These are phyloP conservation scores for Venturia asperata DNA, from an alignment of 2,329 filamentous ascomycete species.

Conservation along the genomic window DNA sequence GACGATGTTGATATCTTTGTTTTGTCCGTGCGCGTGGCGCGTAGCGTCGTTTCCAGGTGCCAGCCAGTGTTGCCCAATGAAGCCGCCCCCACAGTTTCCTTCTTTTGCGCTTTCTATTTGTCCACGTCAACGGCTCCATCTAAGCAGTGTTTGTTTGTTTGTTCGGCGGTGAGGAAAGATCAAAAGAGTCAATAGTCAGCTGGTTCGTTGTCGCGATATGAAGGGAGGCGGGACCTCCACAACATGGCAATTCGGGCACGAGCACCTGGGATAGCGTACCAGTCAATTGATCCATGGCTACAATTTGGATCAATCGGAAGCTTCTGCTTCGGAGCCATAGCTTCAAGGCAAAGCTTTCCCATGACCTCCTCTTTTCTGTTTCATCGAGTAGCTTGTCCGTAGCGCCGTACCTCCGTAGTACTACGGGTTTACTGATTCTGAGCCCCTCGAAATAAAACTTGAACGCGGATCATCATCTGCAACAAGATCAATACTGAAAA, in stretches of 20 bases:
- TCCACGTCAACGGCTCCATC: background rate
- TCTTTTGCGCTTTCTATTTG: background rate
- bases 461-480: no score
- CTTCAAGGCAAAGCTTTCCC: no score
- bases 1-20: background rate
- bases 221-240: background rate
- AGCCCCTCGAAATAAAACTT: no score
- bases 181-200: background rate
- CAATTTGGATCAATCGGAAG: no score
- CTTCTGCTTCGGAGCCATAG: no score
- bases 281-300: no score
- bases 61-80: background rate
- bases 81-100: background rate
- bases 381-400: no score
- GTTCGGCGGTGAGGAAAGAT: background rate
- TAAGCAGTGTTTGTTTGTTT: background rate
- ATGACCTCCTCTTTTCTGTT: no score
- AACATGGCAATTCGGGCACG: background rate
- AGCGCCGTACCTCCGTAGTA: no score
- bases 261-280: background rate
- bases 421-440: no score
- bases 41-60: no score
- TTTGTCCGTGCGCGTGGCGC: background rate
- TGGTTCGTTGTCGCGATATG: background rate
- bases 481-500: no score